Base-by-base conservation (phyloP, 352 stramenopile species). In the Phytophthora cajani region DNA sequence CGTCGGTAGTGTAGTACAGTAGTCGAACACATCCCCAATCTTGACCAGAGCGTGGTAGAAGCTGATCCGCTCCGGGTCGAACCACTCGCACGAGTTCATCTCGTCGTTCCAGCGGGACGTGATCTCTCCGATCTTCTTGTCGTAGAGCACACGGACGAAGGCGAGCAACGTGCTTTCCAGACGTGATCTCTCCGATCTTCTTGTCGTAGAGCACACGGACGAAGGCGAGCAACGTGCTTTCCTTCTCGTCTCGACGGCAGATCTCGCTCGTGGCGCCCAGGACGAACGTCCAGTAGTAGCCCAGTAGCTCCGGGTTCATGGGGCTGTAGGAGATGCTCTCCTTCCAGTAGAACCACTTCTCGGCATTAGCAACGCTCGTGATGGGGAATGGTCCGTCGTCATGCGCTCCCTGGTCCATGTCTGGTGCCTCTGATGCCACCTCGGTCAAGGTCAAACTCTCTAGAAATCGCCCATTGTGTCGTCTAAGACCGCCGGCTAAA, bases 1-100 rank as follows among this genome's bases (percentile, higher is more conserved):
- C 62, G 12, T 74, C 36, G 11, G 14, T 62, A 42, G 71, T 75
- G 54, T 67, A 78, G 42, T 70, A 68, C 65, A 78, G 42, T 70
- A 68, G 38, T 75, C 72, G 19, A 79, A 72, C 9, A 73, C 44
- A 8, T 69, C 66, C 17, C 58, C 65, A 5, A 72, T 30, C 30
- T 67, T 62, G 3, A 72, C 51, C 14, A 57, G 30, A 10, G 65
- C 65, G 44, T 72, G 44, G 8, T 12, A n/a, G 16, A 58, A 71
- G 12, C 64, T 47, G 38, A 71, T 64, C 2, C 27, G 5, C 21
- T 58, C 52, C 16, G 16, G 52, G n/a, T 46, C 27, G 3, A 46
- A 3, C 52, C 52, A 58, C 5, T 42, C 52, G 16, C 32, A 58
- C 10, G 52, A 58, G 8, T 12, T 53, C 51, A 36, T 30, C 12